Conservation (phyloP, 2,329 filamentous ascomycete genomes). For the Phialocephala sp. region DNA sequence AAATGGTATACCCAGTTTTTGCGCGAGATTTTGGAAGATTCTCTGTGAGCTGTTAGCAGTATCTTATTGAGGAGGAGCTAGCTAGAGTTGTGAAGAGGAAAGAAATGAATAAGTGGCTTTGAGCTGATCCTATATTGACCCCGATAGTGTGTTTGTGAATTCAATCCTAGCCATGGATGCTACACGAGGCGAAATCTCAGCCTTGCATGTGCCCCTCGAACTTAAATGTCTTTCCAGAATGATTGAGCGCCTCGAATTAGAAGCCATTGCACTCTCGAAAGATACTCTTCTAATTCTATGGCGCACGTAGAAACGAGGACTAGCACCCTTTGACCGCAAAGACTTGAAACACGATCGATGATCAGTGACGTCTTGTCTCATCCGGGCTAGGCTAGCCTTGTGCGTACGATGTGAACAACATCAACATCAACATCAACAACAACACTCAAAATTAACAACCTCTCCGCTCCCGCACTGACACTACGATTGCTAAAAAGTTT, state of each 20-base stretch:
- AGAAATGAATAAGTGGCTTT: conserved; percentile 10
- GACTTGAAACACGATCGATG: conserved; percentile 12
- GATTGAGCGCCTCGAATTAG: not conserved
- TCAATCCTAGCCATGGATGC: not conserved
- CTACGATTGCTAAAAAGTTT: no score
- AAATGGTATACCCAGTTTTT: conserved; percentile 29
- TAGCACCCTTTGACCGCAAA: not conserved
- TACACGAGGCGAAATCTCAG: conserved; percentile 12
- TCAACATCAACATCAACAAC: not conserved
- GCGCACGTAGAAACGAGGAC: not conserved
- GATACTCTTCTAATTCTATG: not conserved
- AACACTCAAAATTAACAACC: not conserved
- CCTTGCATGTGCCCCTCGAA: conserved; percentile 6
- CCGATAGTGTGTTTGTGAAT: no score
- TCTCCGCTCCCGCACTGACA: not conserved
- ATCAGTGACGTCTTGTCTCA: conserved; percentile 18
- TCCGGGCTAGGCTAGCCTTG: not conserved
- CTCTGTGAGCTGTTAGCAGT: not conserved
- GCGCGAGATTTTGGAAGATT: conserved; percentile 8
- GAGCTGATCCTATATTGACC: not conserved
- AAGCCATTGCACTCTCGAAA: not conserved
- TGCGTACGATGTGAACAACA: not conserved
- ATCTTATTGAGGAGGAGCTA: conserved; percentile 1
- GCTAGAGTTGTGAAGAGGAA: not conserved
- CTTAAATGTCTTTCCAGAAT: no score